These are phyloP conservation scores for Mycena belliarum DNA, from an alignment of 768 basidiomycete species.

Conservation along the genomic window DNA sequence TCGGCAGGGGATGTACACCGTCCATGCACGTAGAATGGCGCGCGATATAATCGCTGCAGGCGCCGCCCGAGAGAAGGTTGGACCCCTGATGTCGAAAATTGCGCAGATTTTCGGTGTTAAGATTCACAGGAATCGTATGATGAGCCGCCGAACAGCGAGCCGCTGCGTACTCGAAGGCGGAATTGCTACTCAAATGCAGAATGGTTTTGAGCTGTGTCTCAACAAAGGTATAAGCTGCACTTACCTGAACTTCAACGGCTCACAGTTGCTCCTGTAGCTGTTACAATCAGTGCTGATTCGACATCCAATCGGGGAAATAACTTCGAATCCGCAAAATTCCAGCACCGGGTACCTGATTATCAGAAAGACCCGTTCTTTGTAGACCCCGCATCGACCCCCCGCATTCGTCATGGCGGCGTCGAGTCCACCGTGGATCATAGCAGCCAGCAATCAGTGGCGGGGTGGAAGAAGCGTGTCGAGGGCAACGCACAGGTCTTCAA, in stretches of 20 bases:
- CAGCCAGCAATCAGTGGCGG: not conserved
- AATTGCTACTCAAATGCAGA: not conserved
- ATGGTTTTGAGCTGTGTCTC: not conserved
- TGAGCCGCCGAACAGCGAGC: not conserved
- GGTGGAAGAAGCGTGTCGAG: not conserved
- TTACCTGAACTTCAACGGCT: too few species aligned
- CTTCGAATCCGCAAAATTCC: not conserved
- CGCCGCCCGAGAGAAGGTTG: not conserved
- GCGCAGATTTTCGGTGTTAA: not conserved
- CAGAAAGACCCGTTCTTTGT: not conserved
- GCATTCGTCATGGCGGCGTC: not conserved
- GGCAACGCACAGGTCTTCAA: not conserved
- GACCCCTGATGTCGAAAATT: not conserved
- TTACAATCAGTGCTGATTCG: constrained; percentile 1
- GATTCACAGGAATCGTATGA: not conserved
- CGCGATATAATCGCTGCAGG: not conserved
- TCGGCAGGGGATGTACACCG: not conserved
- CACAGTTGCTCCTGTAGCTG: not conserved
- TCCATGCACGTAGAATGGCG: not conserved
- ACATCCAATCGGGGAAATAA: constrained; percentile 2
- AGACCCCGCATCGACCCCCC: not conserved
- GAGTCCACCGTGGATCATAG: not conserved
- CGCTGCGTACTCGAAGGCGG: not conserved
- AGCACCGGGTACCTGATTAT: not conserved
- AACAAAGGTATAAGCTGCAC: too few species aligned